Conservation (phyloP, 139 green algal species). For the Monoraphidium neglectum region DNA sequence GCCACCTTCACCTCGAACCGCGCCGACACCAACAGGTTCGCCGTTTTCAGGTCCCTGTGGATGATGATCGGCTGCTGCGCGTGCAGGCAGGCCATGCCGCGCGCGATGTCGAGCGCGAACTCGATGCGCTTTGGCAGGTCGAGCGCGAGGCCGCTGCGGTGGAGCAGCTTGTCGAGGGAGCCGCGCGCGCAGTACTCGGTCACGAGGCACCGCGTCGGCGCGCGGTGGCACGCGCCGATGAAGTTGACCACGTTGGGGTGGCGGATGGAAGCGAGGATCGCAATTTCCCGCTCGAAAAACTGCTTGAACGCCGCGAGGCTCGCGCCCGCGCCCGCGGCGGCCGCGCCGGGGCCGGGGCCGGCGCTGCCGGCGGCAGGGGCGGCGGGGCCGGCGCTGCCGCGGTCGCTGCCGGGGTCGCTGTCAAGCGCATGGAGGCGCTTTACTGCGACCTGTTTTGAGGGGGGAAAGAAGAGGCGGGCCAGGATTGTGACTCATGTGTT, state of each 20-base stretch:
- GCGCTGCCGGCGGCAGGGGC: neutral
- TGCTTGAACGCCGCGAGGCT: constrained; percentile 28
- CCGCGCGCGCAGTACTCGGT: constrained; percentile 63
- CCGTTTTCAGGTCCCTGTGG: constrained; percentile 61
- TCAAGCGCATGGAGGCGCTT: constrained; percentile 58
- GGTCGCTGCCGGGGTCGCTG: neutral
- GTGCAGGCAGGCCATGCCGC: constrained; percentile 62
- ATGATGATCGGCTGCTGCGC: constrained; percentile 56
- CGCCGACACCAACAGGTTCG: constrained; percentile 64
- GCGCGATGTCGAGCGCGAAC: constrained; percentile 59
- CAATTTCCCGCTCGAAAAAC: constrained; percentile 63
- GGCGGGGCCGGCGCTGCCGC: neutral
- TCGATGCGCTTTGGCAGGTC: constrained; percentile 35
- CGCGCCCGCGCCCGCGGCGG: neutral
- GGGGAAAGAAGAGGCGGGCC: too few species aligned
- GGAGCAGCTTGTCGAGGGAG: constrained; percentile 56
- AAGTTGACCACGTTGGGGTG: constrained; percentile 61
- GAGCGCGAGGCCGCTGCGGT: constrained; percentile 32
- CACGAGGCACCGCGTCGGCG: constrained; percentile 54
- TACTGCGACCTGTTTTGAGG: constrained; percentile 39
- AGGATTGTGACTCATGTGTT: too few species aligned
- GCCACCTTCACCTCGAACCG: constrained; percentile 63
- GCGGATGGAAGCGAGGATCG: constrained; percentile 56
- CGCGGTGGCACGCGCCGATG: constrained; percentile 50
- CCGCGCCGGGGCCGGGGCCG: neutral